Percentiles rank a stretch among this genome's conserved stretches.
phyloP scores from a whole-genome alignment of 495 filamentous ascomycete species.

The Penicillium paradoxum region DNA sequence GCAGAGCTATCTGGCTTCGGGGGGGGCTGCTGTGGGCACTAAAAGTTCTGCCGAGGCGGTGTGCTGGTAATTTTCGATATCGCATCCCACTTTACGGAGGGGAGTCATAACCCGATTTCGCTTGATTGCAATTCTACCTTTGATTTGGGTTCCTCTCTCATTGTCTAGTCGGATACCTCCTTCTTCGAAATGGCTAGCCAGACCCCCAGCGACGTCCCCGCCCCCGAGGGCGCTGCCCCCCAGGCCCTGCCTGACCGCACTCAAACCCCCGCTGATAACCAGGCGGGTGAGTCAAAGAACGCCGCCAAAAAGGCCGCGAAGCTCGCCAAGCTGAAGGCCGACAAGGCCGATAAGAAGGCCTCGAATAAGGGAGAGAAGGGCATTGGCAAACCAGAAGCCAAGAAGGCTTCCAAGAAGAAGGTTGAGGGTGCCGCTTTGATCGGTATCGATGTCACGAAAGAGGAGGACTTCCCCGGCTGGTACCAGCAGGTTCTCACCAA shows the following conservation, averaged over 20 bases:
- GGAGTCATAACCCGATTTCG: conserved; percentile 23
- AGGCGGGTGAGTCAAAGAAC: conserved; percentile 58
- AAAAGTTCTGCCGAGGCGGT: conserved; percentile 50
- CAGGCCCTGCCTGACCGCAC: conserved; percentile 41
- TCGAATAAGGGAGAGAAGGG: conserved; percentile 45
- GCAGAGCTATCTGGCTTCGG: conserved; percentile 31
- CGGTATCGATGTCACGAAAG: conserved; percentile 78
- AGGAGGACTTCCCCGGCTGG: conserved; percentile 86
- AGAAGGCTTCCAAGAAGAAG: conserved; percentile 44
- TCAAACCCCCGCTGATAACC: conserved; percentile 38
- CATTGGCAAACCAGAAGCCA: conserved; percentile 3
- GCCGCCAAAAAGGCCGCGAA: conserved; percentile 69
- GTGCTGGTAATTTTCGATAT: conserved; percentile 23
- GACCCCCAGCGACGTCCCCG: conserved; percentile 25
- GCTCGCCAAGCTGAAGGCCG: conserved; percentile 58
- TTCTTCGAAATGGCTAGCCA: conserved; percentile 37
- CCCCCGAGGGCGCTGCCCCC: conserved; percentile 23
- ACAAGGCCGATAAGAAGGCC: conserved; percentile 58
- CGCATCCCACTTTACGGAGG: conserved; percentile 42
- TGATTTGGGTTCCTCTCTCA: conserved; percentile 13
- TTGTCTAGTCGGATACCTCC: conserved; percentile 20
- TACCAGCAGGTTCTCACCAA: conserved; percentile 95
- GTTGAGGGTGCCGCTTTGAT: conserved; percentile 63
- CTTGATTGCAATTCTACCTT: conserved; percentile 17
- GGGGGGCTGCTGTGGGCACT: conserved; percentile 30